Base-by-base conservation (phyloP, 148 eudicot species). In the Salicornia ramosissima region DNA sequence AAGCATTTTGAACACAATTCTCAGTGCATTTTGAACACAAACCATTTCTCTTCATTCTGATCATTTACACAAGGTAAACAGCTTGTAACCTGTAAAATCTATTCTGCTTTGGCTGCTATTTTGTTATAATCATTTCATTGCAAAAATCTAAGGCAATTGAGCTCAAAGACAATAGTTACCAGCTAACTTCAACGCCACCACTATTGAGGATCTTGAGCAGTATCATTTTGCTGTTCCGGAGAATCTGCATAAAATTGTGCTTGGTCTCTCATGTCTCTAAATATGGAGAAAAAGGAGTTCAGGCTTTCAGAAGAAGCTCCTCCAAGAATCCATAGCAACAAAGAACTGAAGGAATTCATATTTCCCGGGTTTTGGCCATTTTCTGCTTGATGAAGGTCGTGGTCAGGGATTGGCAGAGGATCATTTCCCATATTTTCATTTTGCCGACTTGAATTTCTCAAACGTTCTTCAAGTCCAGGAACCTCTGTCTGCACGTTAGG, bases 291-390 rank as follows among this genome's bases (percentile, higher is more conserved):
- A 70, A 94, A 80, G 8, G 96, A 94, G 83, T 88, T 94, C 55
- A 88, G 85, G 43, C 97, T 87, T 79, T 94, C 99, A 1, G 98
- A 86, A 43, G 92, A 84, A 63, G 97, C 97, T 67, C 98, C 99
- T 21, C 97, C 99, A 52, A 90, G 74, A 59, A 90, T 78, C 91
- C 97, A 86, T 34, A 94, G 77, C 77, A 94, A 79, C 84, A 94
- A 81, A 50, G 96, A 87, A 82, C 93, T 87, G 68, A 90, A 87
- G 16, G 96, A 94, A 71, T 74, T 94, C 91, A 94, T 86, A 60
- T 79, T 78, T 77, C 96, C 99, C 24, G 88, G 90, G 70, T 73
- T 88, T 31, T 78, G 90, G 64, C 80, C 89, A 46, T 79, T 30
- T 62, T 81, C 92, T 65, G 84, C 84, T 68, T 84, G 97, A 70